Base-by-base conservation (phyloP, 2,329 filamentous ascomycete genomes). In the Monosporascus sp. region DNA sequence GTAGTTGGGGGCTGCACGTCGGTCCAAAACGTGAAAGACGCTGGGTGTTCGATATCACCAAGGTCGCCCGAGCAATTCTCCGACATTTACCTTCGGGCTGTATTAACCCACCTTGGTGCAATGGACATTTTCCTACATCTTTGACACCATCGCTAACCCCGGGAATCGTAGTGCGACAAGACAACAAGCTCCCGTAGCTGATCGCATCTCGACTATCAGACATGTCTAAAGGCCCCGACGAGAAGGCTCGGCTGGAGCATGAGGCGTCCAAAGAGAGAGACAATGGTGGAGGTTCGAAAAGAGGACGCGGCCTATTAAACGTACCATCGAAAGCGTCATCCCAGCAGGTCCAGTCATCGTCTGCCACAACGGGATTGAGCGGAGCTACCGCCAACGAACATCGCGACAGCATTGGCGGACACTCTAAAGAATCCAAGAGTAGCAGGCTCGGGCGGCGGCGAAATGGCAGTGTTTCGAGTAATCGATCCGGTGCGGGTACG, bases 381-480 rank as follows among this genome's bases (percentile, higher is more conserved):
- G 83, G 82, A 63, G 78, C 75, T 47, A 84, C 82, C 50, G 78
- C 77, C 52, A 79, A 75, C 69, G 82, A 85, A 61, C 74, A 79
- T 52, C 75, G 79, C 67, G 84, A 83, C 63, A 87, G 82, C 66
- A 82, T 85, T 62, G 80, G 81, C 61, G 79, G 80, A 55, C 78
- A 79, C 60, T 88, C 86, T 48, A 87, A 83, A 70, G 83, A 82
- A 61, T 86, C 83, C 56, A 84, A 80, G 72, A 75, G 78, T 60
- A 88, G 85, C 71, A 83, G 86, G 63, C 72, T 83, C 52, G 84
- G 79, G 57, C 76, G 80, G 60, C 79, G 81, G 64, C 78, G 83
- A 64, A 87, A 87, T 72, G 83, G 83, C 62, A 90, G 85, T 71
- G 79, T 82, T 57, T 83, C 82, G 61, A 89, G 84, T 73, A 84